Percentiles rank a stretch among this genome's conserved stretches.
These are phyloP conservation scores for Setaria italica DNA, from an alignment of 202 grass and related monocot genomes.

Conservation along the genomic window DNA sequence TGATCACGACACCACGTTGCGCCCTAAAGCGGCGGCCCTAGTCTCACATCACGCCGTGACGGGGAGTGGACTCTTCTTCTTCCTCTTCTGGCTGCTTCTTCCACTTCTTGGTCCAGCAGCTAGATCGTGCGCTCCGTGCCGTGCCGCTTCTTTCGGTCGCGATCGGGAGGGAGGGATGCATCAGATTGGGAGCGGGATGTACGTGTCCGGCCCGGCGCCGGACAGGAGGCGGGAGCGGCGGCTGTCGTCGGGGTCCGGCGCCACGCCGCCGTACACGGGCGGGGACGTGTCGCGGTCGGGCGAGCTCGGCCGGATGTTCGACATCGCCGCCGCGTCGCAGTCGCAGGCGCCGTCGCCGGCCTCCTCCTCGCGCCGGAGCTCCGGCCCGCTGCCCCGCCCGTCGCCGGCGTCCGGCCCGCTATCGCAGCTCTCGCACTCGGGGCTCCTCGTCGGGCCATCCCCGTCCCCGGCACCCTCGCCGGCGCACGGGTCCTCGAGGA, in stretches of 20 bases:
- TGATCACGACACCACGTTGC: slow-evolving; percentile 50
- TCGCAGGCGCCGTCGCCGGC: slow-evolving; percentile 47
- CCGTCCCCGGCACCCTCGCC: slow-evolving; percentile 55
- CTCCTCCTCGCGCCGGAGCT: slow-evolving; percentile 60
- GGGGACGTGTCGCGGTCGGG: slow-evolving; percentile 76
- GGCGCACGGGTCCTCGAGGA: slow-evolving; percentile 44
- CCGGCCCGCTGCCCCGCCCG: slow-evolving; percentile 53
- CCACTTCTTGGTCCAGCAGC: not conserved
- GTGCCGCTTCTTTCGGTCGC: not conserved
- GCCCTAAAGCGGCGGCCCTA: slow-evolving; percentile 35
- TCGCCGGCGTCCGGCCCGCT: slow-evolving; percentile 65
- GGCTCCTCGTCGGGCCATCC: slow-evolving; percentile 53
- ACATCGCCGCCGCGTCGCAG: slow-evolving; percentile 50
- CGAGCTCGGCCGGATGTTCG: slow-evolving; percentile 93
- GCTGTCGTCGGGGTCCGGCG: slow-evolving; percentile 51
- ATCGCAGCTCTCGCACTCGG: slow-evolving; percentile 64
- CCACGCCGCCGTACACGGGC: slow-evolving; percentile 87
- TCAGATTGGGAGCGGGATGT: slow-evolving; percentile 81
- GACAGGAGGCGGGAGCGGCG: slow-evolving; percentile 65
- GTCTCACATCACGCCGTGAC: not conserved
- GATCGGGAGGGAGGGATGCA: slow-evolving; percentile 59
- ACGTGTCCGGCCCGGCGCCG: slow-evolving; percentile 86
- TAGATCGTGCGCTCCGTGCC: slow-evolving; percentile 11
- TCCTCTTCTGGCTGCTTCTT: not conserved
- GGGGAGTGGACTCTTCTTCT: not conserved